Evolutionary conservation across 192 early-diverging fungal genomes (phyloP).

Genomic region (Pilobolus umbonatus): DNA sequence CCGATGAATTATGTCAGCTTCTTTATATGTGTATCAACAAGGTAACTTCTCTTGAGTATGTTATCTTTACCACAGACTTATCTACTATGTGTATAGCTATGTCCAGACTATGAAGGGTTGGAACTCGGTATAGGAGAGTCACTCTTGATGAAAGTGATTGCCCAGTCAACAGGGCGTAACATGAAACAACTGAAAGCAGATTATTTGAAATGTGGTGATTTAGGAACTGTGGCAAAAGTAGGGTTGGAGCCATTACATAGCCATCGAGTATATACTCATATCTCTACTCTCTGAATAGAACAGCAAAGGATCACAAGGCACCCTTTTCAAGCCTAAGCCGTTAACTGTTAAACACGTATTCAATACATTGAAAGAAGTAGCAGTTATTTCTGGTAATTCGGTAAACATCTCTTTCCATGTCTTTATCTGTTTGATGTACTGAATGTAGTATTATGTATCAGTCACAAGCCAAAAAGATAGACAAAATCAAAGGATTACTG

Average conservation of each 20-base stretch:
- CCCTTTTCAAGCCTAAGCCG: slow-evolving; percentile 75
- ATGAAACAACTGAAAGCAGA: slow-evolving; percentile 75
- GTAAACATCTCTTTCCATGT: slow-evolving; percentile 36
- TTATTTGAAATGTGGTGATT: slow-evolving; percentile 73
- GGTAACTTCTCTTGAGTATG: slow-evolving; percentile 46
- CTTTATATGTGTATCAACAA: slow-evolving; percentile 92
- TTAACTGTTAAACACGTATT: slow-evolving; percentile 81
- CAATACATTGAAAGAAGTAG: slow-evolving; percentile 81
- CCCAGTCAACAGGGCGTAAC: slow-evolving; percentile 77
- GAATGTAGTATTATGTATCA: slow-evolving; percentile 17
- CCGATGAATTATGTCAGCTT: slow-evolving; percentile 61
- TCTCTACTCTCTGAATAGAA: slow-evolving; percentile 32
- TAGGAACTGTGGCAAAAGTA: slow-evolving; percentile 85
- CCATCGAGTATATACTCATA: too few species aligned
- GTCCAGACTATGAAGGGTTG: slow-evolving; percentile 90
- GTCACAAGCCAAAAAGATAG: slow-evolving; percentile 75
- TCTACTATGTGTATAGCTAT: neutral
- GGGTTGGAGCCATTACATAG: too few species aligned
- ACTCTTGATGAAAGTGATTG: slow-evolving; percentile 90
- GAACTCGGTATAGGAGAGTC: slow-evolving; percentile 96
- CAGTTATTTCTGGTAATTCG: slow-evolving; percentile 67
- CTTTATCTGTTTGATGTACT: neutral
- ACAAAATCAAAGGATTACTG: slow-evolving; percentile 72
- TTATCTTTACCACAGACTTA: slow-evolving; percentile 5
- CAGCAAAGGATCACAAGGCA: slow-evolving; percentile 80